Evolutionary conservation across 83 land plant species (phyloP).

Genomic region (Thuja plicata): DNA sequence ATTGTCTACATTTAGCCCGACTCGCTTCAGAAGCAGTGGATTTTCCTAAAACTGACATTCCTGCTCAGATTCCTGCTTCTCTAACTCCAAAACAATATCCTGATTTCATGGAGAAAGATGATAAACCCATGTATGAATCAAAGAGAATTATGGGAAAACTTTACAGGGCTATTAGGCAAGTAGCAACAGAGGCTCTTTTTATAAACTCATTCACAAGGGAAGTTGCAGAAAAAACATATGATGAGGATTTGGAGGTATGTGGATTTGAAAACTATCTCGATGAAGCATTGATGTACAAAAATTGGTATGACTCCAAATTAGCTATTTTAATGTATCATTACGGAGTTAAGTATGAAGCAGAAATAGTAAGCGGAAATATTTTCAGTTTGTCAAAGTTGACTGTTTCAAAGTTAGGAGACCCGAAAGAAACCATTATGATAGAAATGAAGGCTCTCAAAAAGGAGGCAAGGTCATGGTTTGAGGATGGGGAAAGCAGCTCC

Average conservation of each 20-base stretch:
- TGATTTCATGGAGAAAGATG: constrained; percentile 91
- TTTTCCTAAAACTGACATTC: constrained; percentile 90
- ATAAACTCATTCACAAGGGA: constrained; percentile 35
- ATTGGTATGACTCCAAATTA: constrained; percentile 63
- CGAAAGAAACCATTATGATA: constrained; percentile 55
- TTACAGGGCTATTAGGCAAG: constrained; percentile 63
- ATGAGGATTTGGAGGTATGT: constrained; percentile 61
- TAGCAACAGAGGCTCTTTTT: constrained; percentile 1
- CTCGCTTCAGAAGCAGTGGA: constrained; percentile 87
- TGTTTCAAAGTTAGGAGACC: constrained; percentile 46
- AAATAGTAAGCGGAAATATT: constrained; percentile 71
- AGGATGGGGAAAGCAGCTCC: constrained; percentile 20
- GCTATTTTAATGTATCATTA: constrained; percentile 81
- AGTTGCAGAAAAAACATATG: constrained; percentile 47
- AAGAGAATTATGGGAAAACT: constrained; percentile 73
- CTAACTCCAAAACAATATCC: constrained; percentile 64
- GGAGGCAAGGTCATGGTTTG: constrained; percentile 73
- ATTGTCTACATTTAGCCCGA: constrained; percentile 66
- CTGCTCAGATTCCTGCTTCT: constrained; percentile 66
- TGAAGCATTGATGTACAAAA: constrained; percentile 58
- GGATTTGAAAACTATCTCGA: constrained; percentile 69
- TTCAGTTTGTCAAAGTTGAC: constrained; percentile 37
- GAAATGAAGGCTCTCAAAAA: constrained; percentile 62
- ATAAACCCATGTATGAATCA: constrained; percentile 72
- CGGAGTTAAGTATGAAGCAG: constrained; percentile 81